These are phyloP conservation scores for Vararia minispora DNA, from an alignment of 768 basidiomycete genomes.

Conservation along the genomic window DNA sequence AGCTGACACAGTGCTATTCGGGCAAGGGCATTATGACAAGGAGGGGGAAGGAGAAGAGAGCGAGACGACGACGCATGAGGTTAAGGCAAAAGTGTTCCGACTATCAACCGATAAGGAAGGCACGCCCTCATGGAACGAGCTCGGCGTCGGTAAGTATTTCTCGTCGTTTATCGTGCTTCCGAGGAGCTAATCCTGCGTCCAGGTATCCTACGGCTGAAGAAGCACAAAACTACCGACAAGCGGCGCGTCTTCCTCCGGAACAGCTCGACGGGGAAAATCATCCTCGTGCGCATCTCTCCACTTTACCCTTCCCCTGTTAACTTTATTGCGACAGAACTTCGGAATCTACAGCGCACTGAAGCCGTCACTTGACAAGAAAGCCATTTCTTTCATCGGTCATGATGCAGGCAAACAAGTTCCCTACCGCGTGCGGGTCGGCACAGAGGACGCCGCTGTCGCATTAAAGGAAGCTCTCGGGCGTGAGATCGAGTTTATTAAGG, in stretches of 20 bases:
- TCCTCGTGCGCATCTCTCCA: conserved; percentile 44
- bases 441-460: conserved; percentile 43
- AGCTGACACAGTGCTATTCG: conserved; percentile 14
- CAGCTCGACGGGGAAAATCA: conserved; percentile 63
- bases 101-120: conserved; percentile 39
- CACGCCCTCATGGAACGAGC: conserved; percentile 44
- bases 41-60: conserved; percentile 79
- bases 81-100: conserved; percentile 53
- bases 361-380: conserved; percentile 38
- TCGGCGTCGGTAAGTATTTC: conserved; percentile 46
- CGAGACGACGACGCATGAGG: conserved; percentile 52
- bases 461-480: conserved; percentile 50
- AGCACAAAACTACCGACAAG: conserved; percentile 47
- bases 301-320: neutral
- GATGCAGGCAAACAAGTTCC: conserved; percentile 46
- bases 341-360: conserved; percentile 49
- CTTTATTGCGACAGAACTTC: conserved; percentile 49
- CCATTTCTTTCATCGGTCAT: conserved; percentile 59
- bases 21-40: conserved; percentile 33
- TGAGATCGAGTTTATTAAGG: conserved; percentile 44
- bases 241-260: conserved; percentile 63
- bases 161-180: neutral
- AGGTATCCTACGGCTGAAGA: conserved; percentile 68
- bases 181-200: neutral
- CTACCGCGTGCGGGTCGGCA: conserved; percentile 52